These are phyloP conservation scores for Selaginella moellendorffii DNA, from an alignment of 75 land plant genomes.

Conservation along the genomic window DNA sequence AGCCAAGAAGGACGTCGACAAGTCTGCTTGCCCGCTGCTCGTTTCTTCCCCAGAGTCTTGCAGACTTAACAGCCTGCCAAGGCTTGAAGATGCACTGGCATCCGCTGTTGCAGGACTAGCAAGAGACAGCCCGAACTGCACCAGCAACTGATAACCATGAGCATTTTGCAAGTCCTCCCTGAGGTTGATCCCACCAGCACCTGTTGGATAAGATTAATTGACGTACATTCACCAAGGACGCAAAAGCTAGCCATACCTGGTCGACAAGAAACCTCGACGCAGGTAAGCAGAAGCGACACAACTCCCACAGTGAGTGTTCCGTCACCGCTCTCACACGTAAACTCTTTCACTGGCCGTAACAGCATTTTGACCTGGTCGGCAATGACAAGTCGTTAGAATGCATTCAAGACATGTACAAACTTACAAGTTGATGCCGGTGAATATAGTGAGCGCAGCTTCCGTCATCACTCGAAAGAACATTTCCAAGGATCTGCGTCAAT, in stretches of 20 bases:
- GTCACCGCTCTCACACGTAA: slow-evolving; percentile 58
- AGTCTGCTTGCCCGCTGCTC: neutral
- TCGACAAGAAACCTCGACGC: slow-evolving; percentile 74
- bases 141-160: slow-evolving; percentile 90
- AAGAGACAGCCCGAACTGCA: slow-evolving; percentile 49
- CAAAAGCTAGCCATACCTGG: slow-evolving; percentile 76
- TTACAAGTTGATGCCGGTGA: slow-evolving; percentile 65
- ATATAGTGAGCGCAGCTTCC: slow-evolving; percentile 88
- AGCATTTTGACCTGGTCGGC: slow-evolving; percentile 64
- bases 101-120: neutral
- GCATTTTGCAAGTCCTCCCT: slow-evolving; percentile 94
- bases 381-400: neutral
- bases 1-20: neutral
- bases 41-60: neutral
- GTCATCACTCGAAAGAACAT: slow-evolving; percentile 84
- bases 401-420: slow-evolving; percentile 8
- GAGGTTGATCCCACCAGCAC: slow-evolving; percentile 61
- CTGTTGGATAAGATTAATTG: too few species aligned
- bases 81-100: neutral
- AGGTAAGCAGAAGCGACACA: slow-evolving; percentile 75
- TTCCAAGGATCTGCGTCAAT: slow-evolving; percentile 64
- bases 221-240: too few species aligned
- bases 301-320: slow-evolving; percentile 80
- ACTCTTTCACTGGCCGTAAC: slow-evolving; percentile 68
- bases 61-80: neutral